Conservation (phyloP, 2,329 filamentous ascomycete species). For the Venturiaceae sp. region DNA sequence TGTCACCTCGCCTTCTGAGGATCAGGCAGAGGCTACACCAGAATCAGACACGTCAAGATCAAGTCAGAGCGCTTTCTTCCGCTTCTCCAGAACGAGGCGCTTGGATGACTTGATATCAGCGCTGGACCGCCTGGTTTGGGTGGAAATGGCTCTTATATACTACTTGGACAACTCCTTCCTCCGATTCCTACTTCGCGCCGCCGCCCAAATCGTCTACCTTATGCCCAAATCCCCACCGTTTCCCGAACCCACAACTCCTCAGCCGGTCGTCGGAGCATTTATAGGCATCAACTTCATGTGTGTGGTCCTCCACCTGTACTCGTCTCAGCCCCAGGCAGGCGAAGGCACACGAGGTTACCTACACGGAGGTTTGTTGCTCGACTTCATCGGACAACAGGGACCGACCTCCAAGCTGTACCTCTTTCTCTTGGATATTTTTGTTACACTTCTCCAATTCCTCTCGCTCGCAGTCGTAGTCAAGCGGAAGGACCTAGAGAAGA, state of each 20-base stretch:
- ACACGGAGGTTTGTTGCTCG: conserved; percentile 53
- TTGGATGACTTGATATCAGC: conserved; percentile 47
- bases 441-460: conserved; percentile 45
- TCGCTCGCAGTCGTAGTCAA: conserved; percentile 47
- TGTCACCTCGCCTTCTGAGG: not conserved
- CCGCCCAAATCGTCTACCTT: conserved; percentile 48
- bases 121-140: conserved; percentile 51
- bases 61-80: not conserved
- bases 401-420: conserved; percentile 45
- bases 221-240: conserved; percentile 37
- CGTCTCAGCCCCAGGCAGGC: conserved; percentile 30
- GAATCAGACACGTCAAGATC: not conserved
- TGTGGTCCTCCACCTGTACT: conserved; percentile 41
- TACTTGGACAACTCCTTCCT: conserved; percentile 55
- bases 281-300: conserved; percentile 41
- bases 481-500: conserved; percentile 21
- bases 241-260: conserved; percentile 40
- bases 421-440: conserved; percentile 41
- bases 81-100: not conserved
- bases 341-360: conserved; percentile 44
- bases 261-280: conserved; percentile 44
- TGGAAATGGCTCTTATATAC: conserved; percentile 51
- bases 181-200: conserved; percentile 43
- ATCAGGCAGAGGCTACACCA: not conserved
- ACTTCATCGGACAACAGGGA: conserved; percentile 53